Evolutionary conservation across 1,139 yeast species (phyloP), one percentile per base, ranked within the genome.

Genomic region (Yamadazyma siamensis): DNA sequence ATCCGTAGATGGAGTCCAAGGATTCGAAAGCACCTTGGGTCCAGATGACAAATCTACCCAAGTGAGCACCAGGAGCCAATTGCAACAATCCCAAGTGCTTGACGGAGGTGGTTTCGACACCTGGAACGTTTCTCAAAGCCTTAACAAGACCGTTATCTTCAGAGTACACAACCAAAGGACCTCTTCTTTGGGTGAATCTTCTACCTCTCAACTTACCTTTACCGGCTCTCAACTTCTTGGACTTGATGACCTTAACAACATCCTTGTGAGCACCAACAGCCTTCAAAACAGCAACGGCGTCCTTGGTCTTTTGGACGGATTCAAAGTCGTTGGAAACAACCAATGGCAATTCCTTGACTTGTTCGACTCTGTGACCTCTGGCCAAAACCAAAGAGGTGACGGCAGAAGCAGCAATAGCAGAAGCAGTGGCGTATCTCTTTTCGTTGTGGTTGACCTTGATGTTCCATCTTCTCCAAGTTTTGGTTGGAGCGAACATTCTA

Each of bases 391-490:
- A 82, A 60, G 98, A 89, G 61, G 96, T 94, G 57, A 91, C 95
- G 62, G 95, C 95, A 51, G 98, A 80, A 56, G 99, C 98, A 66
- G 99, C 97, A 61, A 91, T 86, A 61, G 98, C 98, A 52, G 99
- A 91, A 62, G 96, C 97, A 56, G 97, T 89, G 54, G 99, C 99
- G 74, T 89, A 91, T 77, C 97, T 91, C 84, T 89, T 91, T 79
- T 91, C 96, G 87, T 89, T 91, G 75, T 88, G 96, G 96, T 91
- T 91, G 61, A 91, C 96, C 84, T 88, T 91, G 68, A 91, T 94
- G 88, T 94, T 94, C 98, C 98, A 91, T 77, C 83, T 88, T 85
- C 98, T 88, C 98, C 98, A 91, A 73, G 95, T 88, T 83, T 94
- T 91, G 75, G 98, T 91, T 72, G 98, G 98, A 72, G 98, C 96